A percentile compares a stretch with the other conserved stretches of the same genome.
Conservation (phyloP, 2,329 filamentous ascomycete genomes). For the Helminthosporium solani region DNA sequence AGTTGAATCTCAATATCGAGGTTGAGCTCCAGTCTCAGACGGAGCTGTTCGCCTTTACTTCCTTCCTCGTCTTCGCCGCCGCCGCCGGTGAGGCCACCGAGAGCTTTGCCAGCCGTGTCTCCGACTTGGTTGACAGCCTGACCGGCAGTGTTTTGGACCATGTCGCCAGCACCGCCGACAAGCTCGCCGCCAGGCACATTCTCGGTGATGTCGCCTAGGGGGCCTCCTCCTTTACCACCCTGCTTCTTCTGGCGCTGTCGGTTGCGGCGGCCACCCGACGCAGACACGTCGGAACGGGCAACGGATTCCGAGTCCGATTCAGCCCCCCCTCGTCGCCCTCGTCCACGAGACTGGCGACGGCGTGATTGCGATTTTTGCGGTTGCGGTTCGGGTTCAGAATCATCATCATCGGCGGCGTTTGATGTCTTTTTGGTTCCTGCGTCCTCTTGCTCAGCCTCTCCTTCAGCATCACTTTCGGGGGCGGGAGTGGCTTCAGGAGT, state of each 20-base stretch:
- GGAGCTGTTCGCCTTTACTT: constrained; percentile 52
- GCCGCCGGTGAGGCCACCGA: constrained; percentile 51
- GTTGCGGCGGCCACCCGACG: constrained; percentile 55
- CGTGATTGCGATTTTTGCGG: constrained; percentile 48
- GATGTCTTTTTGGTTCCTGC: constrained; percentile 39
- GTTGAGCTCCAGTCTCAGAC: constrained; percentile 60
- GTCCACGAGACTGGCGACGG: constrained; percentile 52
- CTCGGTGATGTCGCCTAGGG: constrained; percentile 59
- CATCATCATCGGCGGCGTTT: constrained; percentile 43
- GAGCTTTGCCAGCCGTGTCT: constrained; percentile 44
- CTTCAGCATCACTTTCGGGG: constrained; percentile 46
- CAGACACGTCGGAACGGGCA: constrained; percentile 55
- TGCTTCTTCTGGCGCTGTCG: constrained; percentile 53
- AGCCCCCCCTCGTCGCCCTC: constrained; percentile 46
- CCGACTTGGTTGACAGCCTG: constrained; percentile 52
- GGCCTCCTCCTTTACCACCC: constrained; percentile 48
- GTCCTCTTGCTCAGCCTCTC: constrained; percentile 46
- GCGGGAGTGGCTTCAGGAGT: constrained; percentile 52
- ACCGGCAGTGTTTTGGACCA: constrained; percentile 58
- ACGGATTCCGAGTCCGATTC: constrained; percentile 57
- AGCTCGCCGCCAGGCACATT: constrained; percentile 54
- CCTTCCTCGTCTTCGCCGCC: constrained; percentile 34
- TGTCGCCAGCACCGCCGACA: constrained; percentile 54
- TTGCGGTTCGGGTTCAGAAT: constrained; percentile 50
- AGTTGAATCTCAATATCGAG: constrained; percentile 64